A percentile compares a stretch with the other conserved stretches of the same genome.
Evolutionary conservation across 2,329 filamentous ascomycete species (phyloP).

Genomic region (Apiospora malaysiana): DNA sequence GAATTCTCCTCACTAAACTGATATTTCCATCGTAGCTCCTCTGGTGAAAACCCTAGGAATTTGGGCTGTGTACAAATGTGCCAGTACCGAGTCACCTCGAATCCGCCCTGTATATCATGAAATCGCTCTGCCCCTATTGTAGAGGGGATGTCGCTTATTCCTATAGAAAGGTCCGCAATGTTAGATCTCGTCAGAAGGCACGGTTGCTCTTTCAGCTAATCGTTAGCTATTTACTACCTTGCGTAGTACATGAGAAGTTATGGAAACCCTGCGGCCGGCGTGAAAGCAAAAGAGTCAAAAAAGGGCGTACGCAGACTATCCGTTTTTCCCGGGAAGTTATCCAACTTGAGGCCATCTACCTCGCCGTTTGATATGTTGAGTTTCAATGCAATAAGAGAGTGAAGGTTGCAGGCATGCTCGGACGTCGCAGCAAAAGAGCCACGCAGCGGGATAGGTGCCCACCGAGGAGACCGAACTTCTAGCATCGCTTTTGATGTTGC

Average conservation of each 20-base stretch:
- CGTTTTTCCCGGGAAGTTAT: neutral
- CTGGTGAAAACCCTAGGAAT: neutral
- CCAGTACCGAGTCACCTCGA: neutral
- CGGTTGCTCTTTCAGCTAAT: neutral
- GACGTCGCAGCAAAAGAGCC: neutral
- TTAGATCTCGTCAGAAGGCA: neutral
- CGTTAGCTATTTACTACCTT: neutral
- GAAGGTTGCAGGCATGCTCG: neutral
- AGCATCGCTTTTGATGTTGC: neutral
- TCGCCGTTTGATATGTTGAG: neutral
- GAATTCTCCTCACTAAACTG: neutral
- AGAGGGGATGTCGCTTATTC: neutral
- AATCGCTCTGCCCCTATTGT: neutral
- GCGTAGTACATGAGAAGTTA: neutral
- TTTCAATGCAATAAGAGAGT: neutral
- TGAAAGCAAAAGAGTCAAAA: neutral
- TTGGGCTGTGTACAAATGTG: neutral
- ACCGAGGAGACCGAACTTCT: neutral
- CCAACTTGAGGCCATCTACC: conserved; percentile 1
- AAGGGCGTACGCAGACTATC: neutral
- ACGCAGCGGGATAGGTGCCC: neutral
- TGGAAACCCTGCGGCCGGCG: neutral
- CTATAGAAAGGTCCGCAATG: neutral
- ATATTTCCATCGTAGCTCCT: conserved; percentile 2
- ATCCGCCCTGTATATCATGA: neutral